phyloP scores from a whole-genome alignment of 2,329 filamentous ascomycete genomes.

The Helminthosporium solani region DNA sequence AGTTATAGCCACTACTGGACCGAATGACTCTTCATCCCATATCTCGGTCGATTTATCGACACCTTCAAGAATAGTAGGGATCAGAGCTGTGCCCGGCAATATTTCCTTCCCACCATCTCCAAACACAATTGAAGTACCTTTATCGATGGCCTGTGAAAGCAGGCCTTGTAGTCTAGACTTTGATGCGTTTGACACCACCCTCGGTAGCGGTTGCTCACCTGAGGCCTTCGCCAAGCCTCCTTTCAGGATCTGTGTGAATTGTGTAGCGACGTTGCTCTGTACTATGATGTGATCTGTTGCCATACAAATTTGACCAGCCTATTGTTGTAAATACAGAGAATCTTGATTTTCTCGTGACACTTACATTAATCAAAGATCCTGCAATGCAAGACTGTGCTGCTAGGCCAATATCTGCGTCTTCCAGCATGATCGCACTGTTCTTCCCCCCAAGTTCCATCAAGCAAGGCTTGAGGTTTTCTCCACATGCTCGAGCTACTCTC shows the following conservation, averaged over 20 bases:
- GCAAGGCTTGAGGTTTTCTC: constrained; percentile 41
- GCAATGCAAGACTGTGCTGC: constrained; percentile 1
- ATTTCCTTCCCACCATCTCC: constrained; percentile 48
- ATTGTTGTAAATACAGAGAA: not conserved
- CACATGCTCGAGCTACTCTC: constrained; percentile 2
- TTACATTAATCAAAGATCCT: constrained; percentile 1
- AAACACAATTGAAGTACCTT: constrained; percentile 55
- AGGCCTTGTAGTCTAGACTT: constrained; percentile 33
- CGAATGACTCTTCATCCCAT: constrained; percentile 71
- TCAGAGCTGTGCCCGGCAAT: not conserved
- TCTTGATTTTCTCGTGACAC: not conserved
- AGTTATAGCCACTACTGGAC: constrained; percentile 66
- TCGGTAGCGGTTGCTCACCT: constrained; percentile 7
- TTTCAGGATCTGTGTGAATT: constrained; percentile 50
- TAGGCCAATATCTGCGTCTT: constrained; percentile 60
- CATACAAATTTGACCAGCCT: constrained; percentile 75
- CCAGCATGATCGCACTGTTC: constrained; percentile 72
- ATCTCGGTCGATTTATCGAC: constrained; percentile 69
- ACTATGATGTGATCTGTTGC: constrained; percentile 69
- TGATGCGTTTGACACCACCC: constrained; percentile 26
- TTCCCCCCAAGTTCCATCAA: constrained; percentile 84
- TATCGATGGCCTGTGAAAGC: constrained; percentile 50
- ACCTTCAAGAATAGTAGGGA: not conserved
- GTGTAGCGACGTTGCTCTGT: constrained; percentile 51
- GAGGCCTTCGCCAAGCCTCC: constrained; percentile 45